Evolutionary conservation across 306 rosid genomes (phyloP), one percentile per base, ranked within the genome.

Genomic region (Vachellia collinsii): DNA sequence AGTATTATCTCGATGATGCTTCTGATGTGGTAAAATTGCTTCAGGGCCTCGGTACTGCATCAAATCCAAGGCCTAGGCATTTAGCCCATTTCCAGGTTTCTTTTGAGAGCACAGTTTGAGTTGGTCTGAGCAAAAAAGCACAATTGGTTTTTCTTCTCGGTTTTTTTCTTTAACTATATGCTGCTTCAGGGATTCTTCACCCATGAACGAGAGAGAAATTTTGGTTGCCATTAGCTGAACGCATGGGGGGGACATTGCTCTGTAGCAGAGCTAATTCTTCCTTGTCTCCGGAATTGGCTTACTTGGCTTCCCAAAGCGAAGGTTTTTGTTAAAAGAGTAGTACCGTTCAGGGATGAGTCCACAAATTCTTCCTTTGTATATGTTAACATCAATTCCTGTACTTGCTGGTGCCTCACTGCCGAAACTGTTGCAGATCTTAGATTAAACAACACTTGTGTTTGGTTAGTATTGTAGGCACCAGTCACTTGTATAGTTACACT

Each of bases 1-100:
- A 88, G 81, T 93, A 93, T 83, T 93, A 79, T 83, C 93, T 93
- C 2, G 96, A 93, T 3, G 97, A 93, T 56, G 69, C 90, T 23
- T 0, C 75, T 22, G 97, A 93, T 36, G 94, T 93, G n/a, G 74
- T 89, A 7, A 91, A 82, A 84, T 67, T 93, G 77, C 94, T 93
- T 59, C 85, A 91, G 62, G 89, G 92, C 76, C 94, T 93, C 72
- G 94, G 94, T 22, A 48, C 85, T 50, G 90, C 96, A 75, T 88
- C 94, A 42, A 80, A 74, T 79, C 97, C 94, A 48, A 90, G 84
- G 87, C 97, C 93, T 6, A 81, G 85, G 47, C 86, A 80, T 83
- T 88, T 83, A 59, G 81, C 90, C 4, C 90, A 85, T 12, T 69
- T 86, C 75, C 95, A 90, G 85, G 93, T 92, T 78, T 92, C 97